phyloP scores from a whole-genome alignment of 2,329 filamentous ascomycete genomes.

The Fusarium musae region DNA sequence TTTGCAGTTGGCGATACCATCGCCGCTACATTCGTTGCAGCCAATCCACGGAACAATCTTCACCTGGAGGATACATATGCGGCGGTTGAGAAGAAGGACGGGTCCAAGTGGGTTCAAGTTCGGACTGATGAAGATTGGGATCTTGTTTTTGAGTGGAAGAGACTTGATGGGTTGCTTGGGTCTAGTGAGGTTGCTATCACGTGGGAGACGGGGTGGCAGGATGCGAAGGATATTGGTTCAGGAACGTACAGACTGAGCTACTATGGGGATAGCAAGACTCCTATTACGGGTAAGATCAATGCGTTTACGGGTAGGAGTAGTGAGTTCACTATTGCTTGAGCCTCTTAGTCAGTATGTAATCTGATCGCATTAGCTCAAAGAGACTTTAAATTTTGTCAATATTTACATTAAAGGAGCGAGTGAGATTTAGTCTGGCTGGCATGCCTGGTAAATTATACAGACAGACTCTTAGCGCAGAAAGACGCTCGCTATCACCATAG shows the following conservation, averaged over 20 bases:
- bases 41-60: slow-evolving; percentile 1
- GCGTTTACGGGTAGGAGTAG: background rate
- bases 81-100: background rate
- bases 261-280: slow-evolving; percentile 7
- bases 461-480: too few species aligned
- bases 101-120: background rate
- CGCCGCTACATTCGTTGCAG: background rate
- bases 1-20: background rate
- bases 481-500: too few species aligned
- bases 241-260: slow-evolving; percentile 1
- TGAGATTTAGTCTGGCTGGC: too few species aligned
- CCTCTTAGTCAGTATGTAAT: background rate
- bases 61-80: background rate
- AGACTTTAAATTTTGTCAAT: too few species aligned
- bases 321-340: background rate
- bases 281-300: background rate
- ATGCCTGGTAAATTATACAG: too few species aligned
- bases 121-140: slow-evolving; percentile 11
- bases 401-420: too few species aligned
- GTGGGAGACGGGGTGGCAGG: slow-evolving; percentile 6
- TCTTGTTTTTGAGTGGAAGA: slow-evolving; percentile 7
- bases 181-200: background rate
- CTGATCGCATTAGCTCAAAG: too few species aligned
- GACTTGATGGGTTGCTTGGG: slow-evolving; percentile 1
- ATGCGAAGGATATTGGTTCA: background rate